Base-by-base conservation (phyloP, 345 rosid genomes). In the Gossypium mustelinum region DNA sequence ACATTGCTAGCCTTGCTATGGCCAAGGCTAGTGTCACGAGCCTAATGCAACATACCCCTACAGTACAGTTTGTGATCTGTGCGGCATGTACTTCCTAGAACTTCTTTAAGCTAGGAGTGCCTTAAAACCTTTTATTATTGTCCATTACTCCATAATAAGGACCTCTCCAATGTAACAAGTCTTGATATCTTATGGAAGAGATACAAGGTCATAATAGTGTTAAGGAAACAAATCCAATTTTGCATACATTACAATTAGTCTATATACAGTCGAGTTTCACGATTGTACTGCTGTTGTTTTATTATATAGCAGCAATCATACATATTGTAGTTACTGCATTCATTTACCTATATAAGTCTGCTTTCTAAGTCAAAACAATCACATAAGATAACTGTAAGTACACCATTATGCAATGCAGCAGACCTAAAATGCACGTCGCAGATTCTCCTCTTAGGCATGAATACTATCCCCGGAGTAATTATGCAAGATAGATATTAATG, bases 301-400 rank as follows among this genome's bases (percentile, higher is more conserved):
- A 2, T 20, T 24, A 11, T 3, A 48, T 48, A 8, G 8, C 24
- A n/a, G 27, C 76, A 48, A 60, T 20, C n/a, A 27, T 63, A 64
- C 60, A 58, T 59, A 43, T 10, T 10, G 47, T 34, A 74, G 34
- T 47, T 7, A 18, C 47, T n/a, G 29, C 51, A 51, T 5, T 48
- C 57, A 48, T 68, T 18, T 20, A 56, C 13, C 57, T 14, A 48
- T 14, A 22, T 11, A 68, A 68, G 56, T 68, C 54, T 47, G 3
- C 25, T 52, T 24, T 43, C 75, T 48, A 63, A 47, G 25, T 62
- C 51, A 24, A 61, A 61, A 73, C 48, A 73, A 48, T 47, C 45
- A 61, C 58, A 14, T 16, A 50, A 68, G 43, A 25, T 25, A 25
- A 48, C 1, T 22, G 13, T 39, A 29, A 63, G 20, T 39, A 34